Base-by-base conservation (phyloP, 2,329 filamentous ascomycete genomes). In the Arthrobotrys megalospora region DNA sequence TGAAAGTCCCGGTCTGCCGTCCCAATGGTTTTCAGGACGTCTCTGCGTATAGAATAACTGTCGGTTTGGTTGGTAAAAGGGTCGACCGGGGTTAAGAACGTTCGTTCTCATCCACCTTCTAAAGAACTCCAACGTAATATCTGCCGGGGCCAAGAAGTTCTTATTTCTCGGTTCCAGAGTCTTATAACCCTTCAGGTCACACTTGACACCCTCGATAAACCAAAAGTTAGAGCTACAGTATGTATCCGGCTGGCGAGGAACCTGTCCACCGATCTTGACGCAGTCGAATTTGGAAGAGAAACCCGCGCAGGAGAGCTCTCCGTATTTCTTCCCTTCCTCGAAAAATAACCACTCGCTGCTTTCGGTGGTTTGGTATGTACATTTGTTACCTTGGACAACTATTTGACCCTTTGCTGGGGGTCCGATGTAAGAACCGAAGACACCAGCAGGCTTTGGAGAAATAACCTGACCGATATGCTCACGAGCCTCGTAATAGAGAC, bases 41-140 rank as follows among this genome's bases (percentile, higher is more conserved):
- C 70, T 50, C 19, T 62, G 62, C 7, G 70, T 75, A 24, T 75
- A 75, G 36, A 75, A 75, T 3, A 75, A 53, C 63, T 67, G 62
- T 38, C 63, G 38, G 14, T 55, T 68, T n/a, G 28, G 41, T 28
- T 38, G 38, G 28, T 75, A 75, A 21, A 75, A 73, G 12, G 58
- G 41, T 28, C 50, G 60, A 45, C 19, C 21, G 43, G 32, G n/a
- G 8, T 53, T 28, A 7, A 14, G 28, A 11, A 28, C n/a, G 6
- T 64, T 64, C 5, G 14, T 47, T 19, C 60, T 47, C 60, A 64
- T 21, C 41, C 45, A 50, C 19, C 41, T 64, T 64, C 60, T 48
- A 19, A 64, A 64, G 60, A 64, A 50, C 28, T 64, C 60, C 1
- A 64, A 24, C 1, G 60, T 6, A 28, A 64, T 64, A 48, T 64